Evolutionary conservation across 768 basidiomycete genomes (phyloP).

Genomic region (Mycena pura): DNA sequence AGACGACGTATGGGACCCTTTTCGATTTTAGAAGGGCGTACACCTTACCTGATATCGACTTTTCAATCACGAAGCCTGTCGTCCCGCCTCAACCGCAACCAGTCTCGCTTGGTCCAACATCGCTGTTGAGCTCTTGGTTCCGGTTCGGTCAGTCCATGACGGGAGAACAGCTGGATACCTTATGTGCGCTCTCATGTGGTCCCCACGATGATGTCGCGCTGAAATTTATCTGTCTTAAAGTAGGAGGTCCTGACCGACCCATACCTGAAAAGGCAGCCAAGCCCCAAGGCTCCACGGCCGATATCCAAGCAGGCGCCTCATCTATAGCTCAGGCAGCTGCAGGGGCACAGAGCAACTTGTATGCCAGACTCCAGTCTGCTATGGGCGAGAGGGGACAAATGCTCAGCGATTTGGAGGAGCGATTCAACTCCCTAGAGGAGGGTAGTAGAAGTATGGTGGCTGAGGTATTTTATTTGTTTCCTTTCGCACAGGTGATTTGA

Average conservation of each 20-base stretch:
- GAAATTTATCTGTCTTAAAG: constrained; percentile 42
- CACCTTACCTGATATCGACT: constrained; percentile 57
- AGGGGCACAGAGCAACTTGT: constrained; percentile 48
- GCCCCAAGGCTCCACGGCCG: constrained; percentile 10
- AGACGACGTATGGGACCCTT: constrained; percentile 60
- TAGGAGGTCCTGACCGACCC: constrained; percentile 72
- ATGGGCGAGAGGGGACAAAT: constrained; percentile 72
- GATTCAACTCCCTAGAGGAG: constrained; percentile 67
- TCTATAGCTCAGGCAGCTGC: constrained; percentile 43
- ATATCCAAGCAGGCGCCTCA: constrained; percentile 29
- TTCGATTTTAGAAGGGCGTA: constrained; percentile 63
- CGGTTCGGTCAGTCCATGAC: constrained; percentile 55
- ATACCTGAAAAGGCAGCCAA: constrained; percentile 41
- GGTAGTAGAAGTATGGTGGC: constrained; percentile 71
- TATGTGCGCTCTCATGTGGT: constrained; percentile 51
- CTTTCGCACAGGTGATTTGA: neutral
- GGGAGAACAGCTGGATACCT: constrained; percentile 64
- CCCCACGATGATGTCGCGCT: too few relatives aligned
- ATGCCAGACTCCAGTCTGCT: constrained; percentile 56
- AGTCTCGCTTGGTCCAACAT: constrained; percentile 62
- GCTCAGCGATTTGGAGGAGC: constrained; percentile 65
- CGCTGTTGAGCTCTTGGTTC: constrained; percentile 64
- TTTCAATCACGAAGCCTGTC: constrained; percentile 46
- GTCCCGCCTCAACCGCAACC: constrained; percentile 69
- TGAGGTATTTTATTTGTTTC: constrained; percentile 51